These are phyloP conservation scores for Pseudogymnoascus sp. DNA, from an alignment of 2,329 filamentous ascomycete genomes.

Conservation along the genomic window DNA sequence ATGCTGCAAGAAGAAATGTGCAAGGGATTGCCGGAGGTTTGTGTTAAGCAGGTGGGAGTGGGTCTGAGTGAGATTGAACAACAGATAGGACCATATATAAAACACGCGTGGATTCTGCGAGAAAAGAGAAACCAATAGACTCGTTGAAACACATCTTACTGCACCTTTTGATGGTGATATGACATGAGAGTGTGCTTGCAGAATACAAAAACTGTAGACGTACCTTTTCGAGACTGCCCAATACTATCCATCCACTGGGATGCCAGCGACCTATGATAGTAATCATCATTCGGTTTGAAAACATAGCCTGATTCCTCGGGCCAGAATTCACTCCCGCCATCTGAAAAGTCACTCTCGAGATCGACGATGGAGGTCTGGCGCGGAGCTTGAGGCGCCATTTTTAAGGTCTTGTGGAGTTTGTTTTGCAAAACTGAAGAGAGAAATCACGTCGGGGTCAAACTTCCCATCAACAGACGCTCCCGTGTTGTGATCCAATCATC, in stretches of 20 bases:
- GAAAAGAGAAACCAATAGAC: neutral
- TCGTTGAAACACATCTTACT: neutral
- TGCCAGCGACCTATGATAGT: neutral
- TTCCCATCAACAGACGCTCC: neutral
- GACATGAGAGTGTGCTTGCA: neutral
- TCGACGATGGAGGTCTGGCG: neutral
- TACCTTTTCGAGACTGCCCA: neutral
- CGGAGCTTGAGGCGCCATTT: neutral
- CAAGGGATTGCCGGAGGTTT: neutral
- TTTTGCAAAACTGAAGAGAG: neutral
- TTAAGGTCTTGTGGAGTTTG: neutral
- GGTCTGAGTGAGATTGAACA: neutral
- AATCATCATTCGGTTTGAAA: conserved; percentile 3
- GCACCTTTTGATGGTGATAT: neutral
- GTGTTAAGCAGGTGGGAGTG: neutral
- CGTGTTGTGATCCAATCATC: neutral
- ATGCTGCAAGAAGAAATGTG: neutral
- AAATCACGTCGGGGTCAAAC: neutral
- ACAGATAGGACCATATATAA: neutral
- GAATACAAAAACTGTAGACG: neutral
- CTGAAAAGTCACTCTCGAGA: neutral
- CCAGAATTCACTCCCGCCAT: conserved; percentile 1
- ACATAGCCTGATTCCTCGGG: neutral
- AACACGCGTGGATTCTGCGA: neutral
- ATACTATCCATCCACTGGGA: conserved; percentile 1